phyloP scores from a whole-genome alignment of 2,329 filamentous ascomycete species.

The Rhinocladiella similis region DNA sequence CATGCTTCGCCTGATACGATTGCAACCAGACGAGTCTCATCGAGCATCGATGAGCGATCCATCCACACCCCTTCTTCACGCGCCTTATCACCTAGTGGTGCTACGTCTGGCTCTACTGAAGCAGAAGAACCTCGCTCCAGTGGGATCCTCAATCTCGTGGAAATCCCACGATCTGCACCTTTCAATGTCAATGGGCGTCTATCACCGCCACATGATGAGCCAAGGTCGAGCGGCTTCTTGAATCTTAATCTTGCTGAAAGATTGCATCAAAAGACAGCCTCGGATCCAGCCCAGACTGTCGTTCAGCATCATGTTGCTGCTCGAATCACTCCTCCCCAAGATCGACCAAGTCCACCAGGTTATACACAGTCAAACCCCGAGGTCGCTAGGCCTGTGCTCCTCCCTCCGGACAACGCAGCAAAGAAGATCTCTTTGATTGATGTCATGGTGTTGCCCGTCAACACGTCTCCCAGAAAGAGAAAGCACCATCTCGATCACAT shows the following conservation, averaged over 20 bases:
- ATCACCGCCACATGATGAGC: constrained; percentile 24
- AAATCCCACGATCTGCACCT: constrained; percentile 11
- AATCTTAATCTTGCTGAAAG: constrained; percentile 25
- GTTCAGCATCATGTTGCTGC: constrained; percentile 11
- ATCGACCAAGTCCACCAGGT: constrained; percentile 20
- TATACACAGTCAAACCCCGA: constrained; percentile 18
- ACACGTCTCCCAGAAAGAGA: constrained; percentile 24
- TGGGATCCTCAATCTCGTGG: constrained; percentile 28
- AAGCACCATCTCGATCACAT: constrained; percentile 26
- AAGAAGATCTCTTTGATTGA: constrained; percentile 14
- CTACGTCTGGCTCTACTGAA: constrained; percentile 9
- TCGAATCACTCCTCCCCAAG: constrained; percentile 18
- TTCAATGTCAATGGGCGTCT: constrained; percentile 16
- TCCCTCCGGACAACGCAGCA: constrained; percentile 11
- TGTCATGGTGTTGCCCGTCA: constrained; percentile 20
- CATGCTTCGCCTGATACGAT: constrained; percentile 21
- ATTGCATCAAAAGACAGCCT: constrained; percentile 11
- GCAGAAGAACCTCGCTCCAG: constrained; percentile 27
- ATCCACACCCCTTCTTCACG: constrained; percentile 24
- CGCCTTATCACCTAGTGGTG: constrained; percentile 23
- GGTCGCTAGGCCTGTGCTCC: constrained; percentile 3
- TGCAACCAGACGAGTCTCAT: constrained; percentile 22
- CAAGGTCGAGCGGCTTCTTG: constrained; percentile 29
- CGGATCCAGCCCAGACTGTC: constrained; percentile 10
- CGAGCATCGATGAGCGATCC: constrained; percentile 24